These are phyloP conservation scores for Thamnidium elegans DNA, from an alignment of 192 early-diverging fungal species.

Conservation along the genomic window DNA sequence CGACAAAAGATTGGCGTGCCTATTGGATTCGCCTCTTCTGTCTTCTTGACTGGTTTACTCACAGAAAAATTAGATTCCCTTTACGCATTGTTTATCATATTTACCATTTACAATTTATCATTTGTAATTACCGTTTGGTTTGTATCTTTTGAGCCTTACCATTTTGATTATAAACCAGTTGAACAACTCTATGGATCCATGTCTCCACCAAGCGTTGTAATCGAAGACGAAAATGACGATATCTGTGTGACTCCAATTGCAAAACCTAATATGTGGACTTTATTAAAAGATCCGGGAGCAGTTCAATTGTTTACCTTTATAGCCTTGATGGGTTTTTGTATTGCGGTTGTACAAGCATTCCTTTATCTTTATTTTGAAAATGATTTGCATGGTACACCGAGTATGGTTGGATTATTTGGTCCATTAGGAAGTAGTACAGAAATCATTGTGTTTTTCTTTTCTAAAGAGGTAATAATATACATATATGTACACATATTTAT, in stretches of 20 bases:
- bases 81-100: conserved; percentile 22
- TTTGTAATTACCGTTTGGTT: conserved; percentile 13
- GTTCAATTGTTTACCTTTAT: conserved; percentile 15
- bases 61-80: conserved; percentile 3
- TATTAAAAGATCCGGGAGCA: background rate
- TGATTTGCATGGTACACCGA: conserved; percentile 15
- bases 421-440: conserved; percentile 21
- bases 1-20: conserved; percentile 24
- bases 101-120: background rate
- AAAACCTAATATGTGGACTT: conserved; percentile 8
- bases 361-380: conserved; percentile 25
- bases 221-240: background rate
- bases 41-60: conserved; percentile 14
- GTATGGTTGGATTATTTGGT: conserved; percentile 17
- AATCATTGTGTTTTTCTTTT: conserved; percentile 17
- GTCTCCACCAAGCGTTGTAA: background rate
- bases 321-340: conserved; percentile 8
- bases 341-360: conserved; percentile 20
- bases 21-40: conserved; percentile 13
- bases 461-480: conserved; percentile 15
- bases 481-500: background rate
- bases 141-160: background rate
- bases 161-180: background rate
- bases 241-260: no score
- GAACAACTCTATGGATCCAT: background rate